A percentile compares a stretch with the other conserved stretches of the same genome.
These are phyloP conservation scores for Pezicula carpinea DNA, from an alignment of 2,329 filamentous ascomycete species.

Conservation along the genomic window DNA sequence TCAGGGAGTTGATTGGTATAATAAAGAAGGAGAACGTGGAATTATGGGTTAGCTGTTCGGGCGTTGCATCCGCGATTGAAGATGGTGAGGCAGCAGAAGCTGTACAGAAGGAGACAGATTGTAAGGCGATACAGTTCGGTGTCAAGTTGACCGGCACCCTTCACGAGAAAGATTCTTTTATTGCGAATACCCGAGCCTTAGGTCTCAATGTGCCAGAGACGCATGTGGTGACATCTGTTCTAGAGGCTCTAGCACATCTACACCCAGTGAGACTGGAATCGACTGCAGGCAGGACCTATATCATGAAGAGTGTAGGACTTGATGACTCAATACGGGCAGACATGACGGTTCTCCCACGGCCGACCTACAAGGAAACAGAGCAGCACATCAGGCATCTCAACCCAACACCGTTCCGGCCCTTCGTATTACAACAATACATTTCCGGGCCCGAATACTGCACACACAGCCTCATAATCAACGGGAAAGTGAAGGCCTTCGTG, in stretches of 20 bases:
- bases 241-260: constrained; percentile 50
- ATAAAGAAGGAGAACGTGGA: constrained; percentile 57
- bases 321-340: constrained; percentile 55
- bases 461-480: constrained; percentile 62
- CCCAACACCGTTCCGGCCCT: constrained; percentile 38
- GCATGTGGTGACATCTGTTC: constrained; percentile 46
- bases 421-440: constrained; percentile 67
- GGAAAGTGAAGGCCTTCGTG: constrained; percentile 60
- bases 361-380: constrained; percentile 47
- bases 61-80: constrained; percentile 59
- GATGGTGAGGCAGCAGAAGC: constrained; percentile 61
- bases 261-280: constrained; percentile 23
- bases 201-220: constrained; percentile 51
- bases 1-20: constrained; percentile 51
- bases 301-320: constrained; percentile 62
- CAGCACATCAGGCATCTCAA: constrained; percentile 47
- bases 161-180: constrained; percentile 63
- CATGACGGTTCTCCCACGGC: constrained; percentile 61
- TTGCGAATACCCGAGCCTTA: constrained; percentile 48
- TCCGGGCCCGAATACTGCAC: constrained; percentile 64
- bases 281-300: constrained; percentile 41
- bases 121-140: constrained; percentile 61
- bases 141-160: constrained; percentile 50
- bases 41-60: constrained; percentile 71
- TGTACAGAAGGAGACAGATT: constrained; percentile 51